Evolutionary conservation across 441 rosid species (phyloP).

Genomic region (Jatropha podagrica): DNA sequence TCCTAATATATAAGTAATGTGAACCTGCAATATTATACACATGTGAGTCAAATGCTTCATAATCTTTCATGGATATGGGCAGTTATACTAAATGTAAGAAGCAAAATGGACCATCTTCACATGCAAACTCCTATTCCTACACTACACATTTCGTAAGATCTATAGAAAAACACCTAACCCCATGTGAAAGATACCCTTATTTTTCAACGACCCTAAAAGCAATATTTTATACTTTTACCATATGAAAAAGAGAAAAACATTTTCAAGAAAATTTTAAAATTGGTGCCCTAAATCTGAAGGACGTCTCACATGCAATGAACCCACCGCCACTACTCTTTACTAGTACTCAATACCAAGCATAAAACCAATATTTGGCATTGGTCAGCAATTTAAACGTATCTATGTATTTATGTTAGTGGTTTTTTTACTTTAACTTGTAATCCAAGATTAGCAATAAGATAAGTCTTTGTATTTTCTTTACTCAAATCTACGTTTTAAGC

Average conservation of each 20-base stretch:
- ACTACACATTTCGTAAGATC: constrained; percentile 3
- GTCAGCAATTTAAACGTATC: not conserved
- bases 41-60: too few relatives aligned
- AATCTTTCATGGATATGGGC: not conserved
- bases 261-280: not conserved
- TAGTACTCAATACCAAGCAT: constrained; percentile 3
- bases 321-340: constrained; percentile 12
- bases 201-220: constrained; percentile 9
- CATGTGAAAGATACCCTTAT: constrained; percentile 35
- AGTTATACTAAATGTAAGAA: not conserved
- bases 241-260: not conserved
- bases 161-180: constrained; percentile 28
- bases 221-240: not conserved
- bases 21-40: not conserved
- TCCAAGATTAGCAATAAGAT: not conserved
- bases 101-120: not conserved
- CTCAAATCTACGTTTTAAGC: too few relatives aligned
- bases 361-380: not conserved
- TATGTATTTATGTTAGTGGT: not conserved
- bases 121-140: not conserved
- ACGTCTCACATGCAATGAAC: constrained; percentile 30
- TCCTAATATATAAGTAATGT: not conserved
- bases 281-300: constrained; percentile 19
- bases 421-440: not conserved
- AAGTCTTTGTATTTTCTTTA: too few relatives aligned